A percentile compares a stretch with the other conserved stretches of the same genome.
phyloP scores from a whole-genome alignment of 345 rosid genomes.

The Passiflora organensis region DNA sequence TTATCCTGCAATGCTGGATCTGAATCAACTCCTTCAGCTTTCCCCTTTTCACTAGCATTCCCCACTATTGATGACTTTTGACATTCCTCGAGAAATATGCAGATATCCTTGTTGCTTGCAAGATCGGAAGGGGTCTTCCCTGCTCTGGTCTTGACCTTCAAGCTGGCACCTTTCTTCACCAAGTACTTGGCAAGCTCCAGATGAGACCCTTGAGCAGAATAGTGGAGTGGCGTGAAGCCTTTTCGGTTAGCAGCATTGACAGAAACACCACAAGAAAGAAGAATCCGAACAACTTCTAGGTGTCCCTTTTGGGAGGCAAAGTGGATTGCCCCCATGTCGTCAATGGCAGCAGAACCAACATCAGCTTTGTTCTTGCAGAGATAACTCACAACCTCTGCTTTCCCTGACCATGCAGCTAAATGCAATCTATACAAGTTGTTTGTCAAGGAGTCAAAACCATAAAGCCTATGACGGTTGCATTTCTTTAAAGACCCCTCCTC shows the following conservation, averaged over 20 bases:
- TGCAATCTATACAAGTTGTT: slow-evolving; percentile 51
- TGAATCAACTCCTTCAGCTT: slow-evolving; percentile 33
- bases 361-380: slow-evolving; percentile 93
- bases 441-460: slow-evolving; percentile 38
- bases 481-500: no score
- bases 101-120: slow-evolving; percentile 50
- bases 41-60: slow-evolving; percentile 22
- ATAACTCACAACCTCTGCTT: slow-evolving; percentile 59
- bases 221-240: slow-evolving; percentile 88
- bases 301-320: slow-evolving; percentile 97
- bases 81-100: slow-evolving; percentile 45
- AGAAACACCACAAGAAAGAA: slow-evolving; percentile 61
- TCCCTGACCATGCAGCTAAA: slow-evolving; percentile 97
- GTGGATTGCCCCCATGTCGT: slow-evolving; percentile 95
- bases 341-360: slow-evolving; percentile 93
- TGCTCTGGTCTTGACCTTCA: slow-evolving; percentile 57
- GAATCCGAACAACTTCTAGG: slow-evolving; percentile 58
- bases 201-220: slow-evolving; percentile 86
- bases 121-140: slow-evolving; percentile 82
- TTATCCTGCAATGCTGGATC: slow-evolving; percentile 23
- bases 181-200: slow-evolving; percentile 69
- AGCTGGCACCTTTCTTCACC: slow-evolving; percentile 66
- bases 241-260: slow-evolving; percentile 65
- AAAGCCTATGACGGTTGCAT: no score
- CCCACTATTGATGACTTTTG: slow-evolving; percentile 40